phyloP scores from a whole-genome alignment of 805 yeast genomes.

The Clavispora vitiphila region DNA sequence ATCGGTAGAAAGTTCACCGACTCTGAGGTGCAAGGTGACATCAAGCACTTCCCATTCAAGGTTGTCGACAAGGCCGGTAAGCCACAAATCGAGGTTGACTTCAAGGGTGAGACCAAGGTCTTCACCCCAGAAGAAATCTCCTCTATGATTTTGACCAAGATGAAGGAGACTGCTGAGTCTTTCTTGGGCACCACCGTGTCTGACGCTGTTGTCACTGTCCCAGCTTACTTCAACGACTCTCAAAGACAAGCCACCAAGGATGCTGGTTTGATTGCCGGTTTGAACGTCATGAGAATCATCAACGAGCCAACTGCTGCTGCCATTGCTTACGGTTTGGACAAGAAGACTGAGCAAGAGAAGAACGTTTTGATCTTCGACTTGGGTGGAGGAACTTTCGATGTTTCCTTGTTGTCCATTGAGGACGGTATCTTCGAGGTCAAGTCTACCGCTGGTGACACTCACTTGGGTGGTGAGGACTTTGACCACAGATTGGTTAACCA shows the following conservation, averaged over 20 bases:
- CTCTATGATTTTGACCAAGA: slow-evolving; percentile 28
- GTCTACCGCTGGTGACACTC: slow-evolving; percentile 88
- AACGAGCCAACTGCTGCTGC: slow-evolving; percentile 64
- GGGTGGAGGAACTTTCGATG: slow-evolving; percentile 50
- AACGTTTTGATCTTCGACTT: slow-evolving; percentile 44
- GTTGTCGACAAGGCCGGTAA: slow-evolving; percentile 25
- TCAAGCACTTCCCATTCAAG: slow-evolving; percentile 31
- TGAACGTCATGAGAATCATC: slow-evolving; percentile 81
- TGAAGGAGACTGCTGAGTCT: slow-evolving; percentile 60
- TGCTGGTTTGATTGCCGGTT: slow-evolving; percentile 89
- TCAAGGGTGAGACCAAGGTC: slow-evolving; percentile 30
- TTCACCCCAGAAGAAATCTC: slow-evolving; percentile 30
- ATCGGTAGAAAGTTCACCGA: slow-evolving; percentile 27
- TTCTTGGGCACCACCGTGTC: slow-evolving; percentile 68
- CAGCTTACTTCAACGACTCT: slow-evolving; percentile 91
- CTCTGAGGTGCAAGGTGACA: slow-evolving; percentile 25
- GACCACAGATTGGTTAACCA: slow-evolving; percentile 86
- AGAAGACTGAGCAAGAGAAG: slow-evolving; percentile 57
- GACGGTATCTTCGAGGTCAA: slow-evolving; percentile 47
- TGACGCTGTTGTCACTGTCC: slow-evolving; percentile 89
- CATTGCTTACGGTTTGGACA: slow-evolving; percentile 40
- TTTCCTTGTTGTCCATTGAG: slow-evolving; percentile 42
- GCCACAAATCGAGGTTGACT: slow-evolving; percentile 27
- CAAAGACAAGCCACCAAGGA: slow-evolving; percentile 94
- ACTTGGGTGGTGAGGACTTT: slow-evolving; percentile 96